These are phyloP conservation scores for Favolaschia claudopus DNA, from an alignment of 768 basidiomycete species.

Conservation along the genomic window DNA sequence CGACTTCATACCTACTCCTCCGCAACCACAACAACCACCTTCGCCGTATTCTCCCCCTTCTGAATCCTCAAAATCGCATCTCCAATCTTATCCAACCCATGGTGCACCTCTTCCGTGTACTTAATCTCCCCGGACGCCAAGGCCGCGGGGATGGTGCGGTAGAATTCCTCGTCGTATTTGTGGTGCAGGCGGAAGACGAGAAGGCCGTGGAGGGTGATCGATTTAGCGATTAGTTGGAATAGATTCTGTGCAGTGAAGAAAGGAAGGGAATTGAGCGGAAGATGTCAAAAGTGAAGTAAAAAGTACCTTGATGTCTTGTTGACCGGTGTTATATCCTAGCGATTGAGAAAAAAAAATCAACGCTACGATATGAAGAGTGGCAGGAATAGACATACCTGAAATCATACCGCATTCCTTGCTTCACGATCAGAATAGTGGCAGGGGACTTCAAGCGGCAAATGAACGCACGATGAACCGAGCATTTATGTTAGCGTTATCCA, in stretches of 20 bases:
- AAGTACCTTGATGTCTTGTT: conserved; percentile 36
- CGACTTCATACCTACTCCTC: too few species aligned
- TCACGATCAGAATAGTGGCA: not conserved
- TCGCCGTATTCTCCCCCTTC: conserved; percentile 38
- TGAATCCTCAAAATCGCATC: conserved; percentile 39
- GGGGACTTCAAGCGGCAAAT: conserved; percentile 15
- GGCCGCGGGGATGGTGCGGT: conserved; percentile 37
- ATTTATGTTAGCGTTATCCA: conserved; percentile 49
- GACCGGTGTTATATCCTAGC: conserved; percentile 43
- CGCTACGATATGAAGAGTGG: not conserved
- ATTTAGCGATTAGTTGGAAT: conserved; percentile 39
- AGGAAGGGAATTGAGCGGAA: not conserved
- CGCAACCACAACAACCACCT: conserved; percentile 12
- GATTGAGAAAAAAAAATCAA: not conserved
- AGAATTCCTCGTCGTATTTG: conserved; percentile 43
- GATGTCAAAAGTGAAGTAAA: not conserved
- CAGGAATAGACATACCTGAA: conserved; percentile 22
- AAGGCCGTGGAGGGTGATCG: conserved; percentile 49
- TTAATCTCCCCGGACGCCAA: conserved; percentile 42
- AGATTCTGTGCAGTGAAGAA: conserved; percentile 38
- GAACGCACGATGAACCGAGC: conserved; percentile 61
- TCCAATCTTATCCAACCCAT: conserved; percentile 37
- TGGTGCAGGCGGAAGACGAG: conserved; percentile 26
- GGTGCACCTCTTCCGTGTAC: conserved; percentile 37
- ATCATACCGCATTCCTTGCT: conserved; percentile 56